phyloP scores from a whole-genome alignment of 495 filamentous ascomycete species.

The Astrocystis sublimbata region DNA sequence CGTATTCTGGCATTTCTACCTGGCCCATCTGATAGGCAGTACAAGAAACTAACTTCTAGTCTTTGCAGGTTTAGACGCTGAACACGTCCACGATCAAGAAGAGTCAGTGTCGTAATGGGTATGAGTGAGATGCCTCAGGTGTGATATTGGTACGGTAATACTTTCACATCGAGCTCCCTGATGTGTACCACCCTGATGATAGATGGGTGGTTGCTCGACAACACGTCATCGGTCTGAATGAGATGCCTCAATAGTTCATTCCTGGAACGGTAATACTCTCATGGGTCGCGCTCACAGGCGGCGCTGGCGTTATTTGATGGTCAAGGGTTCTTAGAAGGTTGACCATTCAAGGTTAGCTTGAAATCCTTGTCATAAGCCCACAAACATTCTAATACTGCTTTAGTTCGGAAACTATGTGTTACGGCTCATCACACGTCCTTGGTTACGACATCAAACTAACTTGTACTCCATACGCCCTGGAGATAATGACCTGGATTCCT shows the following conservation, averaged over 20 bases:
- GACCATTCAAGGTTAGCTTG: conserved; percentile 8
- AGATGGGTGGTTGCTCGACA: neutral
- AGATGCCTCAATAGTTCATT: conserved; percentile 12
- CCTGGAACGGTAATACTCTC: conserved; percentile 17
- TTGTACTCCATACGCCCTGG: conserved; percentile 15
- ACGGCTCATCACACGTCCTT: conserved; percentile 17
- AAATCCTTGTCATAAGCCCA: neutral
- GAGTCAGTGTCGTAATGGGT: conserved; percentile 12
- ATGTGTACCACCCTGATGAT: neutral
- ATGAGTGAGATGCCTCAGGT: conserved; percentile 15
- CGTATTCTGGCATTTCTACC: too few species aligned
- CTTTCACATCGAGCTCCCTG: neutral
- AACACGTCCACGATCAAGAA: conserved; percentile 4
- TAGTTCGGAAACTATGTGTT: conserved; percentile 7
- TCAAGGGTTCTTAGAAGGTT: conserved; percentile 4
- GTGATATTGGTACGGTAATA: conserved; percentile 11
- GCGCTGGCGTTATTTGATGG: conserved; percentile 14
- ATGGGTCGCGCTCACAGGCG: conserved; percentile 18
- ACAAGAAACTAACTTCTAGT: neutral
- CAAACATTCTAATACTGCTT: neutral
- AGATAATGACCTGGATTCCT: conserved; percentile 1
- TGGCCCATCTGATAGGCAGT: neutral
- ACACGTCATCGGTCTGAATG: conserved; percentile 8
- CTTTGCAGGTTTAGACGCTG: conserved; percentile 4
- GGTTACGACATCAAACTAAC: conserved; percentile 16